Base-by-base conservation (phyloP, 441 rosid species). In the Euphorbia schlechtendalii region DNA sequence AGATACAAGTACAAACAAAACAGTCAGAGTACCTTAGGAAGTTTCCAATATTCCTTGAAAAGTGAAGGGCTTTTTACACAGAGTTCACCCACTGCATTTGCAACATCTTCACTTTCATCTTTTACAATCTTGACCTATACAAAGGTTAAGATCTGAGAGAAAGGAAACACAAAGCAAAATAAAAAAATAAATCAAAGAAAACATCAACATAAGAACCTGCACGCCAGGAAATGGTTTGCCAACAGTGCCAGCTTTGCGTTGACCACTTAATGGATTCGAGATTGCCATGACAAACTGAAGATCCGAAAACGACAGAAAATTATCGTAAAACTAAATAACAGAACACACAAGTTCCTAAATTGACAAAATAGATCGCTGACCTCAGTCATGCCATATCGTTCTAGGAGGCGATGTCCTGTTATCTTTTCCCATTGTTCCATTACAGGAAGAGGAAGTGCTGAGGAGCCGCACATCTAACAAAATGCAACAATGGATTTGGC, bases 341-440 rank as follows among this genome's bases (percentile, higher is more conserved):
- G 48, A 11, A 56, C n/a, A 62, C 36, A 66, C 46, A 60, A 46
- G 51, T 57, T 59, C 18, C 32, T 22, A 24, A 43, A 28, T 66
- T 49, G 66, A 74, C 55, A 54, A 56, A 15, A 77, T 32, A 59
- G 54, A 68, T 27, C 58, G 62, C 76, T 72, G 63, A 83, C 99
- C 84, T 94, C 99, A 46, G 99, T 91, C 99, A 94, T 94, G 70
- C 99, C 99, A 68, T 91, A 94, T 70, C 99, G 83, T 80, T 94
- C 99, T 78, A 94, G 75, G 70, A 94, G 98, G 64, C 94, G 86
- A 67, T 94, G 98, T 36, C 96, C 94, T 25, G 99, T 91, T 76
- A 94, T 90, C 69, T 74, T 71, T 80, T 94, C 99, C 99, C 99
- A 94, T 69, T 76, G 83, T 67, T 86, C 83, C 98, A 94, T 87